These are phyloP conservation scores for Ilex aquifolium DNA, from an alignment of 257 asterid species.

Conservation along the genomic window DNA sequence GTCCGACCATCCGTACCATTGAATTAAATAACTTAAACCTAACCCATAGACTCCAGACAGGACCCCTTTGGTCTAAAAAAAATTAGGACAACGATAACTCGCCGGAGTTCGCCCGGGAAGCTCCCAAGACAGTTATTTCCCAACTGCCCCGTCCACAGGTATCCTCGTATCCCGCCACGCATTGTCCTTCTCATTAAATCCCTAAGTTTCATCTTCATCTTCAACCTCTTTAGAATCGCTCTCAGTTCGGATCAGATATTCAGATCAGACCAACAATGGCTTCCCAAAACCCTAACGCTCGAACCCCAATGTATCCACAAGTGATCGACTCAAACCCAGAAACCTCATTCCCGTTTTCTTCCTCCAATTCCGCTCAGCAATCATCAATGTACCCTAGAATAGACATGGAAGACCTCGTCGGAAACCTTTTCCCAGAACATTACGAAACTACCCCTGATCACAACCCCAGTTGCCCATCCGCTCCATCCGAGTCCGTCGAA, in stretches of 20 bases:
- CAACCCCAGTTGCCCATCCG: constrained; percentile 36
- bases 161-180: not conserved
- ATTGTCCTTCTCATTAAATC: not conserved
- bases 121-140: constrained; percentile 14
- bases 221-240: not conserved
- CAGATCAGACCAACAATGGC: constrained; percentile 38
- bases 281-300: constrained; percentile 32
- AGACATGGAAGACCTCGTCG: constrained; percentile 38
- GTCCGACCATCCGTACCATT: too few species aligned
- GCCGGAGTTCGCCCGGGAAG: constrained; percentile 32
- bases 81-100: not conserved
- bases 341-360: constrained; percentile 23
- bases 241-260: not conserved
- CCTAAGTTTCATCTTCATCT: not conserved
- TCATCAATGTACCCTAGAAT: constrained; percentile 52
- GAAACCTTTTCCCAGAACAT: constrained; percentile 39
- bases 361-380: constrained; percentile 10
- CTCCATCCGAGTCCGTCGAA: constrained; percentile 52
- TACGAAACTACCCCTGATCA: constrained; percentile 7
- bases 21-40: too few species aligned
- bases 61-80: too few species aligned
- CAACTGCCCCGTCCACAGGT: constrained; percentile 10
- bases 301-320: constrained; percentile 58
- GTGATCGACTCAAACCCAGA: constrained; percentile 28
- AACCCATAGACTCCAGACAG: too few species aligned